phyloP scores from a whole-genome alignment of 768 basidiomycete genomes.

The Psilocybe subaeruginosa region DNA sequence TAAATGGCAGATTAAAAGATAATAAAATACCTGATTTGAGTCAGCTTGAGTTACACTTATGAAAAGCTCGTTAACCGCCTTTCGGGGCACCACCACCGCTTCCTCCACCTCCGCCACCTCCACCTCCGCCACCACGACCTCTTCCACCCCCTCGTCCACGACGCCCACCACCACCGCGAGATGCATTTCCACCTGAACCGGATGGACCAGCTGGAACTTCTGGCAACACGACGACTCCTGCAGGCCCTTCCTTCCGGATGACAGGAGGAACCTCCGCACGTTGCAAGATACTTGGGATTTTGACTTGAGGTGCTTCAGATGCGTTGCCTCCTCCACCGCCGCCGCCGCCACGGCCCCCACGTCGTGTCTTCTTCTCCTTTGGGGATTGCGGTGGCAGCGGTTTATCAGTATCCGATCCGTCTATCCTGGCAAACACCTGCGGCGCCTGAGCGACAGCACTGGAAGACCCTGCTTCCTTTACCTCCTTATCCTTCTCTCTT shows the following conservation, averaged over 20 bases:
- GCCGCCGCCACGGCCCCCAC: slow-evolving; percentile 21
- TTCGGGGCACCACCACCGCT: slow-evolving; percentile 11
- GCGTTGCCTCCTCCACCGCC: slow-evolving; percentile 1
- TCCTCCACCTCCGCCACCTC: slow-evolving; percentile 11
- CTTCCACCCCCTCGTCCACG: slow-evolving; percentile 13
- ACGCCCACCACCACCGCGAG: slow-evolving; percentile 15
- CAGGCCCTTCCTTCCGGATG: slow-evolving; percentile 7
- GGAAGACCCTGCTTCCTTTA: slow-evolving; percentile 16
- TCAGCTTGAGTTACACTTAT: neutral
- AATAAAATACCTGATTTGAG: neutral
- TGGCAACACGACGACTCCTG: neutral
- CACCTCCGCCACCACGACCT: neutral
- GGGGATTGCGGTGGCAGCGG: slow-evolving; percentile 18
- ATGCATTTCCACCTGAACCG: slow-evolving; percentile 9
- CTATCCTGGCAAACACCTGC: slow-evolving; percentile 15
- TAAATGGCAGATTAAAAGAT: no score
- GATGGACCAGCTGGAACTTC: slow-evolving; percentile 1
- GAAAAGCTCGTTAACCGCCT: slow-evolving; percentile 9
- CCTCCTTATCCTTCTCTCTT: slow-evolving; percentile 30
- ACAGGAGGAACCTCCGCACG: slow-evolving; percentile 24
- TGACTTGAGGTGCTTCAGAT: slow-evolving; percentile 17
- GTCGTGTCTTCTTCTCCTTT: slow-evolving; percentile 23
- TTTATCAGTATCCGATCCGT: slow-evolving; percentile 19
- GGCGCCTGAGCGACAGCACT: slow-evolving; percentile 10
- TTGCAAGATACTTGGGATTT: slow-evolving; percentile 35